A percentile compares a stretch with the other conserved stretches of the same genome.
phyloP scores from a whole-genome alignment of 495 filamentous ascomycete genomes.

The Xylaria bambusicola region DNA sequence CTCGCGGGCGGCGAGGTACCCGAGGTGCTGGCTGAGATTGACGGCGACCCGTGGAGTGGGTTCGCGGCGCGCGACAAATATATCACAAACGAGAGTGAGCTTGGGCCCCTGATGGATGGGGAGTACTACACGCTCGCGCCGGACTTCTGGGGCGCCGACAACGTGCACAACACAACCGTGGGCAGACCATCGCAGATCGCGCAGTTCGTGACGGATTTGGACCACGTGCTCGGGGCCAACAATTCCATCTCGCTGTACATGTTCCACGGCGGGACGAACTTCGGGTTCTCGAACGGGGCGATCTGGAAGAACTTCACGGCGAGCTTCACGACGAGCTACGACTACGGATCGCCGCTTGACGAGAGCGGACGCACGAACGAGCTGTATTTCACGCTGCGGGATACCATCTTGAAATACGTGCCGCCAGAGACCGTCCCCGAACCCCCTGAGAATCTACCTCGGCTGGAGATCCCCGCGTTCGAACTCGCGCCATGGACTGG shows the following conservation, averaged over 20 bases:
- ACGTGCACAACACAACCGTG: constrained; percentile 31
- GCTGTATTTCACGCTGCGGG: constrained; percentile 40
- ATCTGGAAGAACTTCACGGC: constrained; percentile 41
- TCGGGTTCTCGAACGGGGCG: constrained; percentile 48
- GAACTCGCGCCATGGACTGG: constrained; percentile 25
- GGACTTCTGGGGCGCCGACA: constrained; percentile 43
- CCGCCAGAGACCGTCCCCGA: constrained; percentile 34
- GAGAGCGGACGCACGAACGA: constrained; percentile 49
- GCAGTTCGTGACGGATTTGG: constrained; percentile 36
- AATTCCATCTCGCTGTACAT: constrained; percentile 51
- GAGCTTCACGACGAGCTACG: constrained; percentile 47
- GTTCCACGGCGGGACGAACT: constrained; percentile 53
- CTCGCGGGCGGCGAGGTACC: constrained; percentile 44
- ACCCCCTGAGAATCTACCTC: constrained; percentile 34
- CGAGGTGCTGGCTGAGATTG: constrained; percentile 44
- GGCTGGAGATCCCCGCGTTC: constrained; percentile 33
- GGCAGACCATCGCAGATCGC: constrained; percentile 25
- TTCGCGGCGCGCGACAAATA: constrained; percentile 43
- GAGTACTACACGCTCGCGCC: constrained; percentile 48
- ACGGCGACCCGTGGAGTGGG: constrained; percentile 45
- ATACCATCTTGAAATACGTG: constrained; percentile 40
- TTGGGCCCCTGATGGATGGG: constrained; percentile 43
- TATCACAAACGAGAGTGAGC: constrained; percentile 40
- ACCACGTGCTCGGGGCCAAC: constrained; percentile 41
- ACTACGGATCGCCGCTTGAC: constrained; percentile 51